phyloP scores from a whole-genome alignment of 192 early-diverging fungal species.

The Coemansia sp. region DNA sequence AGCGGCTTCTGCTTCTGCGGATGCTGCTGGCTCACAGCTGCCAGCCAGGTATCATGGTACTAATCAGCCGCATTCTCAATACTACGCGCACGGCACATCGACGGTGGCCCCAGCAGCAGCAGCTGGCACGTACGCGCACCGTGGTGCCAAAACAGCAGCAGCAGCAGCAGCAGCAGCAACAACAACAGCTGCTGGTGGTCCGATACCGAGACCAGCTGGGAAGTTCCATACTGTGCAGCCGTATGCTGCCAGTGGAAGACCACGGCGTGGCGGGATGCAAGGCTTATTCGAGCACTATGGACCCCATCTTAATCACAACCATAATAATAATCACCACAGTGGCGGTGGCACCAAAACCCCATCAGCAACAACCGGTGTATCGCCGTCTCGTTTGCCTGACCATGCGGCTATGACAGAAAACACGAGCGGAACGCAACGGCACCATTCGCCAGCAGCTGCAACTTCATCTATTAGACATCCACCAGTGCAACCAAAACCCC shows the following conservation, averaged over 20 bases:
- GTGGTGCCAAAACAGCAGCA: constrained; percentile 11
- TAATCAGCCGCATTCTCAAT: constrained; percentile 46
- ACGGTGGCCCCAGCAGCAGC: not conserved
- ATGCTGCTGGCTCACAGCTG: not conserved
- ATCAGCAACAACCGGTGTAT: too few relatives aligned
- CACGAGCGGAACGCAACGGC: too few relatives aligned
- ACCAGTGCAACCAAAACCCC: not conserved
- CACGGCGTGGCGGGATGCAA: constrained; percentile 6
- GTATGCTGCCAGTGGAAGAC: not conserved
- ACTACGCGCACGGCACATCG: constrained; percentile 47
- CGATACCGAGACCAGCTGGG: not conserved
- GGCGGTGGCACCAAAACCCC: too few relatives aligned
- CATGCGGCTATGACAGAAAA: too few relatives aligned
- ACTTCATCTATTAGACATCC: not conserved
- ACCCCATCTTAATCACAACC: not conserved
- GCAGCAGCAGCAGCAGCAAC: not conserved
- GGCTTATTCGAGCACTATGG: constrained; percentile 8
- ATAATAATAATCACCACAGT: too few relatives aligned
- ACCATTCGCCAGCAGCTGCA: not conserved
- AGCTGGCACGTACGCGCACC: constrained; percentile 14
- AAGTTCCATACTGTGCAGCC: constrained; percentile 6
- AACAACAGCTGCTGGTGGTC: not conserved
- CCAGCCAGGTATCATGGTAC: constrained; percentile 51
- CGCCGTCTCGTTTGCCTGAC: too few relatives aligned
- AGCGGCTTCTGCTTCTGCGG: not conserved